Conservation (phyloP, 306 rosid species). For the Quillaja saponaria region DNA sequence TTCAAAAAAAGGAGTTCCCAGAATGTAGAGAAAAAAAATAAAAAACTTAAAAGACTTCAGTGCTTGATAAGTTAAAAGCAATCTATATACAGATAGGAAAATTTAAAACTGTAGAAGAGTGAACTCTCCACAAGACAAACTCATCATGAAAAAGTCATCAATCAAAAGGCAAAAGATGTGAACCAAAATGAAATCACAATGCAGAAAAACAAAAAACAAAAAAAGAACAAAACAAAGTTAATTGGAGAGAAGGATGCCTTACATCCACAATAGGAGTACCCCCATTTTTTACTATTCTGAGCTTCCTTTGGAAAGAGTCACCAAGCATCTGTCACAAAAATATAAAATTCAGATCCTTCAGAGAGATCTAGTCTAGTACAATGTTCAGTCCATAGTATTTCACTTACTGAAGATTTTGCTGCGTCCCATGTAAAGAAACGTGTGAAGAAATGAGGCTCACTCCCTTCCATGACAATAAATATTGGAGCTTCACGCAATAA, state of each 20-base stretch:
- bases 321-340: conserved; percentile 79
- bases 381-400: conserved; percentile 12
- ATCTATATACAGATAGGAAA: neutral
- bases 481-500: conserved; percentile 76
- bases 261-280: conserved; percentile 62
- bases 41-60: neutral
- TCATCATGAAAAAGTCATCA: neutral
- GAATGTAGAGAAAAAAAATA: neutral
- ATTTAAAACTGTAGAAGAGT: conserved; percentile 2
- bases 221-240: conserved; percentile 1
- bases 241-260: conserved; percentile 35
- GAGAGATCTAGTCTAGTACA: conserved; percentile 21
- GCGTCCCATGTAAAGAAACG: conserved; percentile 94
- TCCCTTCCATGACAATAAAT: conserved; percentile 78
- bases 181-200: conserved; percentile 15
- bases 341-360: conserved; percentile 24
- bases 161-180: conserved; percentile 1
- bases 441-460: conserved; percentile 96
- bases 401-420: conserved; percentile 76
- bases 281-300: conserved; percentile 72
- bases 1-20: conserved; percentile 7
- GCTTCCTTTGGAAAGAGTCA: conserved; percentile 93
- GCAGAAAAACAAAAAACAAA: too few relatives aligned
- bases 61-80: conserved; percentile 1
- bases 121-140: neutral